Percentiles rank a stretch among this genome's conserved stretches.
phyloP scores from a whole-genome alignment of 352 stramenopile species.

The Hyaloperonospora arabidopsidis region DNA sequence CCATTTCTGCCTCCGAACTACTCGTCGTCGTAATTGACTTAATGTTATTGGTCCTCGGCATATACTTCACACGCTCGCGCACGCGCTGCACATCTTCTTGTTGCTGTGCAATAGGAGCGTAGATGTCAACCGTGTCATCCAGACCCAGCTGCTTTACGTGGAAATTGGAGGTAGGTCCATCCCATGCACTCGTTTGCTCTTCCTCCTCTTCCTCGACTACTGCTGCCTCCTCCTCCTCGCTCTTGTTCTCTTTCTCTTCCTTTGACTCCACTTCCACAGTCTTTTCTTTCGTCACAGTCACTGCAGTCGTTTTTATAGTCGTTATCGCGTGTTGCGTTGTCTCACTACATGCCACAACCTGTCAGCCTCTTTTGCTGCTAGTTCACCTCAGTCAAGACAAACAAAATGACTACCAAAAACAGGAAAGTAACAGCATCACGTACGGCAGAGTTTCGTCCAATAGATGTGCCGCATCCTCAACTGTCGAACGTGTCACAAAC shows the following conservation, averaged over 20 bases:
- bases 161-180: slow-evolving; percentile 61
- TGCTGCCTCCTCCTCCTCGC: not conserved
- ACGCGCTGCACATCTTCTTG: slow-evolving; percentile 54
- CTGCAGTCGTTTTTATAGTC: not conserved
- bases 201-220: slow-evolving; percentile 5
- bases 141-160: slow-evolving; percentile 74
- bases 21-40: slow-evolving; percentile 30
- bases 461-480: slow-evolving; percentile 3
- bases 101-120: slow-evolving; percentile 56
- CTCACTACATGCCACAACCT: slow-evolving; percentile 12
- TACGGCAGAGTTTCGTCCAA: slow-evolving; percentile 13
- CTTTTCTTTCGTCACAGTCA: slow-evolving; percentile 9
- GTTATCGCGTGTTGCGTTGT: slow-evolving; percentile 14
- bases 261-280: slow-evolving; percentile 1
- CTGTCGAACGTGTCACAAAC: slow-evolving; percentile 26
- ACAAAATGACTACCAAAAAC: no score
- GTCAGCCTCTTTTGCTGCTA: not conserved
- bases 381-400: no score
- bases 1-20: slow-evolving; percentile 56
- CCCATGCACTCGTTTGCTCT: slow-evolving; percentile 30
- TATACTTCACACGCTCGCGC: slow-evolving; percentile 49
- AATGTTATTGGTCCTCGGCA: slow-evolving; percentile 27
- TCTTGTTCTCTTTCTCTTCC: not conserved
- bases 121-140: slow-evolving; percentile 76
- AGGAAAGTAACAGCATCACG: no score